Evolutionary conservation across 2,329 filamentous ascomycete genomes (phyloP), one percentile per base, ranked within the genome.

Genomic region (Aspergillus latus): DNA sequence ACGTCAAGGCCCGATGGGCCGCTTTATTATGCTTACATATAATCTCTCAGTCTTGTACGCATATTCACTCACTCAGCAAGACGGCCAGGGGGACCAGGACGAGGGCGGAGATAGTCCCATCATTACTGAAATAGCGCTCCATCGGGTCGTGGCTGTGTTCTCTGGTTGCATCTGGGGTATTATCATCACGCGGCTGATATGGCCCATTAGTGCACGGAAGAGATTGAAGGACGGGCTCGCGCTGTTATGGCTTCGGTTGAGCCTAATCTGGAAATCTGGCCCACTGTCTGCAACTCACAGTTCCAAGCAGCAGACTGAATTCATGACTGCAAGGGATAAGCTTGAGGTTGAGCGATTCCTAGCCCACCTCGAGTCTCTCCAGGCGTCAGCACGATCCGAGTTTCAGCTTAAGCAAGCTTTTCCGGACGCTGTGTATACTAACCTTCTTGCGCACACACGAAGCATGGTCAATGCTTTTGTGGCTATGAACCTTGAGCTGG

Each of bases 41-140:
- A 99, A 99, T 68, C 86, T 99, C 43, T 93, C 90, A 15, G 91
- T 91, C 6, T 82, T 99, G 2, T 99, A 99, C 71, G 91, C 92
- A 8, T 99, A 97, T 75, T 94, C 90, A 52, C 81, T 97, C 8
- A 88, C 89, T 0, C 87, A 91, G 60, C 83, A 84, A 59, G 91
- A 96, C 47, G 85, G 88, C 4, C 88, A 90, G 53, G 86, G 95
- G 56, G 91, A 95, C 45, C 80, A 86, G 57, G 92, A 96, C 62
- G 92, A 97, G 73, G 92, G 92, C 29, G 92, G 92, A 5, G 80
- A 86, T 3, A 83, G 88, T 58, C 94, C 94, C 0, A 82, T 92
- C 39, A 97, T 99, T 59, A 85, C 88, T 62, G 87, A 95, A 56
- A 97, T 99, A 66, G 88, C 88, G 3, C 84, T 89, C 40, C 94